These are phyloP conservation scores for Uronychia binucleata DNA, from an alignment of 73 alveolate genomes.

Conservation along the genomic window DNA sequence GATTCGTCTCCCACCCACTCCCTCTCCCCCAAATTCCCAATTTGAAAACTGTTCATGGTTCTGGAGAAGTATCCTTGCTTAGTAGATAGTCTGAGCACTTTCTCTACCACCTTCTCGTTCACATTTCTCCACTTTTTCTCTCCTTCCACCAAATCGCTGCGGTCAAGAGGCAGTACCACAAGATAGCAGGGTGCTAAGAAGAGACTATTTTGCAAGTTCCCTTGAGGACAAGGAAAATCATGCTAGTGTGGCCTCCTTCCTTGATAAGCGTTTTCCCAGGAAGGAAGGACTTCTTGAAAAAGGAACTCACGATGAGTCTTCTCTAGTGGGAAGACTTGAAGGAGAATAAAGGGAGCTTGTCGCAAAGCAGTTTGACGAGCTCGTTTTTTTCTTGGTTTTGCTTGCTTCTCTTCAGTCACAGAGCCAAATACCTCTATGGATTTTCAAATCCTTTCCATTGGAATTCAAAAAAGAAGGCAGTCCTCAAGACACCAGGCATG, in stretches of 20 bases:
- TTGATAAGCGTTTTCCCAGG: conserved; percentile 17
- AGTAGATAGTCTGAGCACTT: conserved; percentile 10
- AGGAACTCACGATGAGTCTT: conserved; percentile 2
- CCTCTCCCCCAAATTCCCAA: conserved; percentile 48
- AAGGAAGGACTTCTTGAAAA: background rate
- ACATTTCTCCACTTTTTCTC: conserved; percentile 8
- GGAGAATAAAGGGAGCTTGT: conserved; percentile 30
- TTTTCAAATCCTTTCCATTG: background rate
- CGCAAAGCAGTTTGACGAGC: conserved; percentile 19
- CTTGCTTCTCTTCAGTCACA: conserved; percentile 4
- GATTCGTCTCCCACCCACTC: conserved; percentile 68
- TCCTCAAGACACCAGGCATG: background rate
- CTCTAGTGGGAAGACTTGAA: conserved; percentile 12
- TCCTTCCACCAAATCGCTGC: conserved; percentile 9
- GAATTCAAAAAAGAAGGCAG: conserved; percentile 8
- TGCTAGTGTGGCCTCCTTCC: conserved; percentile 49
- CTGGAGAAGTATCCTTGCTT: conserved; percentile 60
- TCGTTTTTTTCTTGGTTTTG: background rate
- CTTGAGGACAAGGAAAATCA: conserved; percentile 34
- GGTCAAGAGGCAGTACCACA: no score
- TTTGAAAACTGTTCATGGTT: conserved; percentile 48
- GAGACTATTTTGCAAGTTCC: conserved; percentile 46
- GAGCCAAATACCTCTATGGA: conserved; percentile 6
- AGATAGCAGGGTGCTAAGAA: conserved; percentile 32
- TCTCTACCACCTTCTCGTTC: background rate